Evolutionary conservation across 768 basidiomycete genomes (phyloP).

Genomic region (Phylloporus rhodoxanthus): DNA sequence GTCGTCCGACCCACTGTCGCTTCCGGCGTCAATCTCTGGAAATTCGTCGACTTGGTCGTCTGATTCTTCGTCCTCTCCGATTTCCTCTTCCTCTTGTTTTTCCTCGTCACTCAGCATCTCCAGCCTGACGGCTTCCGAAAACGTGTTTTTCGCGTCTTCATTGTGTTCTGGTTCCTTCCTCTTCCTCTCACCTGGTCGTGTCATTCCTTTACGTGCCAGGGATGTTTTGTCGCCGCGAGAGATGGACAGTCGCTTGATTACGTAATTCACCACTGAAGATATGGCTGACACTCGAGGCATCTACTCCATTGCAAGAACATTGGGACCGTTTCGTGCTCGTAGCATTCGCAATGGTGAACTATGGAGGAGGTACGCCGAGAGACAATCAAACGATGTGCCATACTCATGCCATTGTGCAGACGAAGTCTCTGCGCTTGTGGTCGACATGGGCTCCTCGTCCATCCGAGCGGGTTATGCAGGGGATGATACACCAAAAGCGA

Average conservation of each 20-base stretch:
- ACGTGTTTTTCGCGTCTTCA: conserved; percentile 26
- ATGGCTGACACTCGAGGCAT: background rate
- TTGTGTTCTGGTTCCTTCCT: conserved; percentile 50
- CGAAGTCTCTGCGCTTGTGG: conserved; percentile 93
- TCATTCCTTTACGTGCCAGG: conserved; percentile 31
- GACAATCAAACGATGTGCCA: background rate
- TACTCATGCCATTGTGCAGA: conserved; percentile 42
- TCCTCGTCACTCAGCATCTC: conserved; percentile 79
- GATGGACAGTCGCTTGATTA: background rate
- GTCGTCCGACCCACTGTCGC: conserved; percentile 34
- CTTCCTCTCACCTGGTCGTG: conserved; percentile 42
- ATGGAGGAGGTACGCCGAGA: conserved; percentile 67
- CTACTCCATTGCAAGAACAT: background rate
- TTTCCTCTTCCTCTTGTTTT: conserved; percentile 31
- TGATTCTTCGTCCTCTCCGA: conserved; percentile 31
- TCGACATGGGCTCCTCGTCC: conserved; percentile 89
- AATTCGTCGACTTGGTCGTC: conserved; percentile 68
- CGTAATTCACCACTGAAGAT: background rate
- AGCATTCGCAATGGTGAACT: conserved; percentile 61
- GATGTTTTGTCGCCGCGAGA: background rate
- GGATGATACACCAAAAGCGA: conserved; percentile 90
- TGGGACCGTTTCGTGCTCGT: background rate
- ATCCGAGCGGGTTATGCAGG: conserved; percentile 95
- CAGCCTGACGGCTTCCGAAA: conserved; percentile 41
- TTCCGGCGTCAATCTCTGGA: conserved; percentile 57